Evolutionary conservation across 306 rosid genomes (phyloP), one percentile per base, ranked within the genome.

Genomic region (Medicago arabica): DNA sequence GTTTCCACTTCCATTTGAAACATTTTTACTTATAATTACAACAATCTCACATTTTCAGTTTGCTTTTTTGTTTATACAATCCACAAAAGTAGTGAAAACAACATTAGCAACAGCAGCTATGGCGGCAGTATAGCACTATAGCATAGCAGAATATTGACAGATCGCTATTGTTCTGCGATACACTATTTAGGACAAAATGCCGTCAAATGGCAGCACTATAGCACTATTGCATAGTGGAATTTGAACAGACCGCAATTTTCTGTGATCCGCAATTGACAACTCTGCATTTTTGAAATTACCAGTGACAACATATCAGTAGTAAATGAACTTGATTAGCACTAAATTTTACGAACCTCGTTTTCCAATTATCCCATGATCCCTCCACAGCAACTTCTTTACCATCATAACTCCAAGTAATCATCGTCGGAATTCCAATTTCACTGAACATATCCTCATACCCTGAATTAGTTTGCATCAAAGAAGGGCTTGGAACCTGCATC

Each of bases 361-460:
- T 92, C 99, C 99, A 95, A 82, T 85, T 81, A 84, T 95, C 99
- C 99, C 99, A 95, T 15, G 99, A 92, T 67, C 99, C 99, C 87
- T 95, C 93, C 70, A 90, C 96, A 67, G 86, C 89, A 6, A 95
- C 99, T 18, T 92, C 93, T 75, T 89, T 92, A 50, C 97, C 99
- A 71, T 84, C 97, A 81, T 92, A 83, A 76, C 86, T 80, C 99
- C 99, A 95, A 2, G 98, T 92, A 77, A 95, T 86, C 99, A 95
- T 95, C 3, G 98, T 90, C 6, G 99, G 99, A 84, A 95, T 92
- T 58, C 96, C 98, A 59, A 84, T 90, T 79, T 92, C 97, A 40
- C 70, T 74, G 78, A 80, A 72, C 72, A 84, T 83, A 50, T 92
- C 99, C 34, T 95, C 99, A 71, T 80, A 86, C 34, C 85, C 89